Conservation (phyloP, 139 green algal species). For the Astrephomene gubernaculifera region DNA sequence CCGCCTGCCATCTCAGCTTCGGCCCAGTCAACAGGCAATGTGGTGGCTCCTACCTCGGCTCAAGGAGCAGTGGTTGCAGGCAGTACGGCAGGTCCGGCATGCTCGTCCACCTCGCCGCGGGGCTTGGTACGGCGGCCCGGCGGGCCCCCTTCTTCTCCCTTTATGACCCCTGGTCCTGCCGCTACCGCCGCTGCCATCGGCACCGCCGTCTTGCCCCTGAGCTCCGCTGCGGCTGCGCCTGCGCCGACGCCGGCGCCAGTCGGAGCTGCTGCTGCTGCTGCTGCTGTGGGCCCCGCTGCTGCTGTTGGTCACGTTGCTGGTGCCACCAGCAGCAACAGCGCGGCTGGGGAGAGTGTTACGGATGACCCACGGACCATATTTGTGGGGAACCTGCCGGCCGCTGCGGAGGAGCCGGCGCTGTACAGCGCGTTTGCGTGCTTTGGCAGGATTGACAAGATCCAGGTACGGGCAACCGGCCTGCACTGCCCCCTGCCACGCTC, state of each 20-base stretch:
- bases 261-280: background rate
- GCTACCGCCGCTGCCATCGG: background rate
- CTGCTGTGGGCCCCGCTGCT: too few species aligned
- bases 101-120: background rate
- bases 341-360: too few species aligned
- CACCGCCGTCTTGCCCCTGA: background rate
- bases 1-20: too few species aligned
- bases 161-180: background rate
- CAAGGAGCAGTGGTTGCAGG: background rate
- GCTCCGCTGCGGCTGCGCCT: background rate
- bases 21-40: too few species aligned
- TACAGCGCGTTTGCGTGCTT: conserved; percentile 56
- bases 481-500: background rate
- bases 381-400: conserved; percentile 76
- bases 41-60: too few species aligned
- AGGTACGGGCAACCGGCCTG: conserved; percentile 51
- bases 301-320: too few species aligned
- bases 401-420: conserved; percentile 69
- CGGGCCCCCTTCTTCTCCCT: background rate
- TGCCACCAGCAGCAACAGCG: too few species aligned
- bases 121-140: too few species aligned
- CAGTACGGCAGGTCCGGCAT: background rate
- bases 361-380: conserved; percentile 64
- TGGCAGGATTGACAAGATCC: conserved; percentile 61
- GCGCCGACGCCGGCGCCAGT: background rate